Conservation (phyloP, 371 early-diverging fungal species). For the Mucor mucedo region DNA sequence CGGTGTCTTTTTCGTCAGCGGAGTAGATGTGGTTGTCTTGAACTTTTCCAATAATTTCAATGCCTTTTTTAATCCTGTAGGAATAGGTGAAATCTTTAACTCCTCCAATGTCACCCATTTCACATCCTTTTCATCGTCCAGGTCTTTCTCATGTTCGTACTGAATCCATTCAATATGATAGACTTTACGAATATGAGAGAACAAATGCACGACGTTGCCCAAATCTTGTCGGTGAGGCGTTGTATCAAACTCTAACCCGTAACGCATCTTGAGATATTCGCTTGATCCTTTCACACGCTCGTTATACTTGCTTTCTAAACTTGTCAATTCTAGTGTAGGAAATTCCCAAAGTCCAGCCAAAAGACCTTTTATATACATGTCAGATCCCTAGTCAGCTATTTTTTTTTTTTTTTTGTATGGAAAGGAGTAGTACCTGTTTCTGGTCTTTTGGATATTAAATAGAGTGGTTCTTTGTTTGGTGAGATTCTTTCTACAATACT, state of each 20-base stretch:
- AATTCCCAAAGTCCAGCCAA: constrained; percentile 87
- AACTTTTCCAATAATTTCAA: constrained; percentile 58
- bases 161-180: constrained; percentile 64
- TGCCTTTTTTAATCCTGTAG: constrained; percentile 73
- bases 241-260: constrained; percentile 24
- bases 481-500: constrained; percentile 55
- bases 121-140: constrained; percentile 8
- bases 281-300: constrained; percentile 41
- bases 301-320: constrained; percentile 39
- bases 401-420: not conserved
- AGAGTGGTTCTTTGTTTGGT: constrained; percentile 25
- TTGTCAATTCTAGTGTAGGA: constrained; percentile 59
- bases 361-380: constrained; percentile 38
- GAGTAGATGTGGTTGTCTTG: constrained; percentile 13
- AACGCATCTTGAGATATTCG: constrained; percentile 33
- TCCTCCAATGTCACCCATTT: constrained; percentile 63
- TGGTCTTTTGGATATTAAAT: constrained; percentile 64
- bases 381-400: not conserved
- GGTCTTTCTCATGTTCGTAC: constrained; percentile 15
- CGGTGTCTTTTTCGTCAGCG: too few relatives aligned
- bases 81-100: constrained; percentile 62
- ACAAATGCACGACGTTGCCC: constrained; percentile 68
- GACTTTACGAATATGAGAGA: constrained; percentile 74
- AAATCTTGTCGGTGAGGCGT: constrained; percentile 46
- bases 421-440: constrained; percentile 37